phyloP scores from a whole-genome alignment of 2,329 filamentous ascomycete species.

The Beauveria sp. region DNA sequence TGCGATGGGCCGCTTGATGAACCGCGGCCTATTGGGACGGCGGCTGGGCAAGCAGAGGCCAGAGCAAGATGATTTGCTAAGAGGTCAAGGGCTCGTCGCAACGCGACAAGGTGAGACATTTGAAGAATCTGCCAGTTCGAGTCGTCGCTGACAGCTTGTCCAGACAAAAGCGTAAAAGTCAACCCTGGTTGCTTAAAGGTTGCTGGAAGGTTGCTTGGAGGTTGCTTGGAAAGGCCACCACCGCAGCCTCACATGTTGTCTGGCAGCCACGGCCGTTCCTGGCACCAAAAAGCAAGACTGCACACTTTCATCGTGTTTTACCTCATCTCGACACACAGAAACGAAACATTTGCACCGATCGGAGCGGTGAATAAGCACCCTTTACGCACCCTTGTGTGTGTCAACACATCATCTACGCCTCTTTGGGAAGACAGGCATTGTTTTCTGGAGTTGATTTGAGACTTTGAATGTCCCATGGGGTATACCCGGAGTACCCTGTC shows the following conservation, averaged over 20 bases:
- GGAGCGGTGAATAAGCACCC: slow-evolving; percentile 1
- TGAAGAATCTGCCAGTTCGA: not conserved
- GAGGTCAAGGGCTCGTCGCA: not conserved
- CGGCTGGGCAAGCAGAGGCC: not conserved
- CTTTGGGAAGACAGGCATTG: not conserved
- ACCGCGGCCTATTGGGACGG: not conserved
- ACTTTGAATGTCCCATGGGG: not conserved
- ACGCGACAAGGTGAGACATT: slow-evolving; percentile 5
- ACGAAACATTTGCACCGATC: slow-evolving; percentile 8
- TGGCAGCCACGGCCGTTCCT: slow-evolving; percentile 2
- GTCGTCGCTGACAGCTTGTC: not conserved
- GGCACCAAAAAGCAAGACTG: slow-evolving; percentile 3
- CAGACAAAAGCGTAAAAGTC: no score
- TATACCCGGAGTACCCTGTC: not conserved
- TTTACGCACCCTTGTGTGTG: not conserved
- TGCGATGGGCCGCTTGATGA: not conserved
- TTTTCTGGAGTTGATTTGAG: not conserved
- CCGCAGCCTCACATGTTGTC: not conserved
- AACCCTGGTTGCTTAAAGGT: no score
- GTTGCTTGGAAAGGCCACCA: not conserved
- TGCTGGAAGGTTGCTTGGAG: no score
- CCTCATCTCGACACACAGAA: slow-evolving; percentile 11
- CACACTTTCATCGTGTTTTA: slow-evolving; percentile 9
- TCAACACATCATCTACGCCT: not conserved
- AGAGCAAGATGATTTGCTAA: not conserved